Evolutionary conservation across 1,284 basidiomycete species (phyloP).

Genomic region (Boletus smithii): DNA sequence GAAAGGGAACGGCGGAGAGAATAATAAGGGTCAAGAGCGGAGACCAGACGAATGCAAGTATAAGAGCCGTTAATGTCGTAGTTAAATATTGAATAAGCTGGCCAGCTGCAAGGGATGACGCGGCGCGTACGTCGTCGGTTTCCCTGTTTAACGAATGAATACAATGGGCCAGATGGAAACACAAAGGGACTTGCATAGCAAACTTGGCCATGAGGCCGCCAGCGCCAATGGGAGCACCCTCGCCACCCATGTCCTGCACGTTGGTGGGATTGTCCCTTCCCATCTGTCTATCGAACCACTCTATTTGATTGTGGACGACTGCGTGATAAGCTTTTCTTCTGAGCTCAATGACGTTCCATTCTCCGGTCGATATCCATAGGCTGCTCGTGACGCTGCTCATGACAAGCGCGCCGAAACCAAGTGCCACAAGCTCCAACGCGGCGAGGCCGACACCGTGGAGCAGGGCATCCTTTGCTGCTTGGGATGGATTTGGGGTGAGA

Average conservation of each 20-base stretch:
- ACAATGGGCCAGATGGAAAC: background rate
- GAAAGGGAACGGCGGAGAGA: constrained; percentile 83
- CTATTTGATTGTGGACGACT: constrained; percentile 72
- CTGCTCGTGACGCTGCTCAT: constrained; percentile 74
- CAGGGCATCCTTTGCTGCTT: constrained; percentile 51
- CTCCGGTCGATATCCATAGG: constrained; percentile 88
- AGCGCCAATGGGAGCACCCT: constrained; percentile 67
- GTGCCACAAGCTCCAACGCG: constrained; percentile 67
- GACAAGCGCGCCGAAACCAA: constrained; percentile 68
- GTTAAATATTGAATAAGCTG: constrained; percentile 78
- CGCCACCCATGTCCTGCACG: constrained; percentile 42
- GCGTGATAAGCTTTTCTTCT: constrained; percentile 68
- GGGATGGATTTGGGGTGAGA: constrained; percentile 43
- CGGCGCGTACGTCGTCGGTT: constrained; percentile 89
- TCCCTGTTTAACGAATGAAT: constrained; percentile 54
- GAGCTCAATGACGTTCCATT: constrained; percentile 72
- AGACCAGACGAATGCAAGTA: constrained; percentile 78
- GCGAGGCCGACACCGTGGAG: constrained; percentile 58
- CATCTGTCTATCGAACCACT: constrained; percentile 86
- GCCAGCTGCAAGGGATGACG: constrained; percentile 76
- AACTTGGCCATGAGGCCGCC: constrained; percentile 96
- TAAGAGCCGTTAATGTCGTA: constrained; percentile 76
- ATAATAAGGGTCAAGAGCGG: constrained; percentile 89
- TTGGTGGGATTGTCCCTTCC: constrained; percentile 51
- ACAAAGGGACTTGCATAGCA: constrained; percentile 56